Evolutionary conservation across 257 asterid genomes (phyloP).

Genomic region (Ophiorrhiza pumila): DNA sequence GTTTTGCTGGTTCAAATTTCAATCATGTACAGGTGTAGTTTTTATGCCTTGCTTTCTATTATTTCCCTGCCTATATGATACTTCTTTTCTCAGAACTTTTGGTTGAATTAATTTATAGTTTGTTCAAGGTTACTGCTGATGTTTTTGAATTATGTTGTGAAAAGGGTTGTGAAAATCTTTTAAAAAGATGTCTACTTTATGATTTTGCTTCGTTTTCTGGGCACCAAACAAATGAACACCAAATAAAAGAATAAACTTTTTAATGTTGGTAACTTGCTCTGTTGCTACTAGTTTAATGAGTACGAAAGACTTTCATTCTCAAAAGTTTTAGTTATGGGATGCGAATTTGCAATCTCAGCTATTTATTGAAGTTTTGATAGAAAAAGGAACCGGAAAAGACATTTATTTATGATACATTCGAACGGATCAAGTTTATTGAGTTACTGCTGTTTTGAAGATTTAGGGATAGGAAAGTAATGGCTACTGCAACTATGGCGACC

Average conservation of each 20-base stretch:
- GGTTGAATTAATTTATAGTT: not conserved
- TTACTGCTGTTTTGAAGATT: constrained; percentile 6
- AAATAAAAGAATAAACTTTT: not conserved
- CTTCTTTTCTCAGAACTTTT: not conserved
- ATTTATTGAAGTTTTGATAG: not conserved
- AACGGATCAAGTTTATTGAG: not conserved
- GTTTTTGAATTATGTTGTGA: not conserved
- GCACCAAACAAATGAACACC: too few species aligned
- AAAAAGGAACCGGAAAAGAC: too few species aligned
- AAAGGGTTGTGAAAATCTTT: not conserved
- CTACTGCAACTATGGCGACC: constrained; percentile 99
- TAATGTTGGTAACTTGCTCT: not conserved
- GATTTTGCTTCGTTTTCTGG: not conserved
- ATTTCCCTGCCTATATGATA: not conserved
- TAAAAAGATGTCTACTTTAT: not conserved
- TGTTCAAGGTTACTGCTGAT: not conserved
- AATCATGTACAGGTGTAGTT: constrained; percentile 52
- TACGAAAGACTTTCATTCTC: not conserved
- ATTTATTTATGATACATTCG: not conserved
- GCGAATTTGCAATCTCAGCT: not conserved
- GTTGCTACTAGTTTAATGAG: not conserved
- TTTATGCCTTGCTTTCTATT: constrained; percentile 21
- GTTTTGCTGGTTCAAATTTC: constrained; percentile 36
- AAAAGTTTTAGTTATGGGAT: not conserved
- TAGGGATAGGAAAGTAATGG: constrained; percentile 70